phyloP scores from a whole-genome alignment of 306 rosid species.

The Lathyrus oleraceus region DNA sequence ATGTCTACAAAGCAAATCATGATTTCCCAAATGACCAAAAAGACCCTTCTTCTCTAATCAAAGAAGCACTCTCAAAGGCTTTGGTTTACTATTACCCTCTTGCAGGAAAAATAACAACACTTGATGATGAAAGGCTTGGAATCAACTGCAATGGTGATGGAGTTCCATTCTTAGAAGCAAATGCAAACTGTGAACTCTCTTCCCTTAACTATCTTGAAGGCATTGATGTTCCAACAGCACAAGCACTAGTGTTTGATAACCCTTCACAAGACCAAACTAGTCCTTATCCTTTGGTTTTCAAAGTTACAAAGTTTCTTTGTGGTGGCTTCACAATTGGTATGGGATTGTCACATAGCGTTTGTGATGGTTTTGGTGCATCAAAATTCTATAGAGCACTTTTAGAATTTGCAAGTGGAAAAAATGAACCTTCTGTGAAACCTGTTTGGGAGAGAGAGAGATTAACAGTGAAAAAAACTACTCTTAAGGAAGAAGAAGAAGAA shows the following conservation, averaged over 20 bases:
- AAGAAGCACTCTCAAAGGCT: conserved; percentile 50
- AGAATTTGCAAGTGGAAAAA: conserved; percentile 52
- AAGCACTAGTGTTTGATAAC: conserved; percentile 34
- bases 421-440: conserved; percentile 52
- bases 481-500: conserved; percentile 20
- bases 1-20: conserved; percentile 38
- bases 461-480: conserved; percentile 22
- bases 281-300: conserved; percentile 40
- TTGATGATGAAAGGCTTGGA: conserved; percentile 41
- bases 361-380: conserved; percentile 54
- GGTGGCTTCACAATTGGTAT: conserved; percentile 60
- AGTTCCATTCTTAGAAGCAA: conserved; percentile 54
- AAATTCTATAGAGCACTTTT: conserved; percentile 44
- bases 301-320: conserved; percentile 53
- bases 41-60: conserved; percentile 43
- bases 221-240: conserved; percentile 40
- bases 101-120: conserved; percentile 44
- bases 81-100: conserved; percentile 51
- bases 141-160: conserved; percentile 52
- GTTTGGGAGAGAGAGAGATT: conserved; percentile 61
- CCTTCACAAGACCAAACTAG: conserved; percentile 40
- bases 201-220: conserved; percentile 52
- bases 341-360: conserved; percentile 51
- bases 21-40: conserved; percentile 12
- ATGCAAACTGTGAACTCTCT: conserved; percentile 46